A percentile compares a stretch with the other conserved stretches of the same genome.
Conservation (phyloP, 2,329 filamentous ascomycete species). For the Pseudocercospora cruenta region DNA sequence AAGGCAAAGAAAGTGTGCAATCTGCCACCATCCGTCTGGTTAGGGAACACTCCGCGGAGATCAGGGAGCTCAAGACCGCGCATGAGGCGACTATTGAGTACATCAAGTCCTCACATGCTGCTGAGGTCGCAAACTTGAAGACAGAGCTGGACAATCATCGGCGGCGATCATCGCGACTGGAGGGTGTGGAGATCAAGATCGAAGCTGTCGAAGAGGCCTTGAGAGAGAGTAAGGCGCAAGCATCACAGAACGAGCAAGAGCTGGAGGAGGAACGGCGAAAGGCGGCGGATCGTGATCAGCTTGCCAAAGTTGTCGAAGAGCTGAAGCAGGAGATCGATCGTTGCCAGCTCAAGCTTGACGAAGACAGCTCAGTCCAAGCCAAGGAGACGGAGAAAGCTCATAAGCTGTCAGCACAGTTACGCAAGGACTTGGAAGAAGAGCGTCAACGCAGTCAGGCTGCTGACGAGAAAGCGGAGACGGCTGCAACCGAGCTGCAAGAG, state of each 20-base stretch:
- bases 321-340: constrained; percentile 40
- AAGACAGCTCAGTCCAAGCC: constrained; percentile 38
- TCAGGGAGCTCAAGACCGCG: constrained; percentile 21
- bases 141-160: constrained; percentile 34
- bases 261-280: constrained; percentile 36
- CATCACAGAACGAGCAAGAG: constrained; percentile 36
- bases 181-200: constrained; percentile 38
- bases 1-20: constrained; percentile 11
- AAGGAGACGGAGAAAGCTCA: constrained; percentile 33
- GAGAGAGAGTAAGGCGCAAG: constrained; percentile 32
- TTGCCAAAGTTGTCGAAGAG: constrained; percentile 38
- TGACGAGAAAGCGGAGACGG: constrained; percentile 14
- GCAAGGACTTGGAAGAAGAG: constrained; percentile 33
- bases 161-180: constrained; percentile 29
- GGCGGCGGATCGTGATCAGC: constrained; percentile 35
- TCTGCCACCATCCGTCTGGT: constrained; percentile 11
- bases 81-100: constrained; percentile 25
- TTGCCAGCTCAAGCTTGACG: constrained; percentile 39
- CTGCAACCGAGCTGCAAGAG: constrained; percentile 12
- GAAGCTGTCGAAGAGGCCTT: constrained; percentile 38
- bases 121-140: constrained; percentile 30
- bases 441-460: constrained; percentile 14
- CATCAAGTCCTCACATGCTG: constrained; percentile 28
- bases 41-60: constrained; percentile 3
- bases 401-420: constrained; percentile 26